Percentiles rank a stretch among this genome's conserved stretches.
Conservation (phyloP, 257 asterid species). For the Lithospermum erythrorhizon region DNA sequence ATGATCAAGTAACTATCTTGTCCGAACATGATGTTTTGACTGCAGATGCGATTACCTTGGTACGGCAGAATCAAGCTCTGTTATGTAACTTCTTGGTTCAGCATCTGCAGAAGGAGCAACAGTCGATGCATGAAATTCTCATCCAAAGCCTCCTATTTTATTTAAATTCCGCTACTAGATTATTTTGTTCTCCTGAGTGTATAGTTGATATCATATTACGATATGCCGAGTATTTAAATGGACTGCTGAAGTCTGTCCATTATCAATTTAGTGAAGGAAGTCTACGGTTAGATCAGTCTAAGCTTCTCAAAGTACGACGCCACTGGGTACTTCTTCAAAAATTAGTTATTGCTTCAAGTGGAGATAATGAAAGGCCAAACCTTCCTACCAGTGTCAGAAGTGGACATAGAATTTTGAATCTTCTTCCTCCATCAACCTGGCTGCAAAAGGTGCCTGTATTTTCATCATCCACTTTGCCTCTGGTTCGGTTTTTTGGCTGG, state of each 20-base stretch:
- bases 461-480: conserved; percentile 65
- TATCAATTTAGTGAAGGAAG: conserved; percentile 51
- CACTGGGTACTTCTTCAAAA: conserved; percentile 72
- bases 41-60: conserved; percentile 90
- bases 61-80: conserved; percentile 77
- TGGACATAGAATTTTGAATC: conserved; percentile 73
- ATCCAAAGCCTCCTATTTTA: conserved; percentile 80
- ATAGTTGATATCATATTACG: conserved; percentile 73
- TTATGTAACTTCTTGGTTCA: conserved; percentile 57
- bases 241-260: conserved; percentile 37
- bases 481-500: conserved; percentile 88
- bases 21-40: conserved; percentile 43
- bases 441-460: conserved; percentile 60
- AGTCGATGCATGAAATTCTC: conserved; percentile 71
- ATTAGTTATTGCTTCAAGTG: conserved; percentile 85
- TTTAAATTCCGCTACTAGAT: conserved; percentile 82
- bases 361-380: conserved; percentile 55
- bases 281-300: conserved; percentile 31
- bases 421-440: conserved; percentile 78
- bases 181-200: conserved; percentile 56
- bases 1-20: conserved; percentile 35
- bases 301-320: conserved; percentile 60
- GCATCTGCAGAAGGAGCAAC: conserved; percentile 52
- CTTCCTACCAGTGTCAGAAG: conserved; percentile 34
- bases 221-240: conserved; percentile 56